Evolutionary conservation across 2,329 filamentous ascomycete genomes (phyloP), one percentile per base, ranked within the genome.

Genomic region (Alternaria conjuncta): DNA sequence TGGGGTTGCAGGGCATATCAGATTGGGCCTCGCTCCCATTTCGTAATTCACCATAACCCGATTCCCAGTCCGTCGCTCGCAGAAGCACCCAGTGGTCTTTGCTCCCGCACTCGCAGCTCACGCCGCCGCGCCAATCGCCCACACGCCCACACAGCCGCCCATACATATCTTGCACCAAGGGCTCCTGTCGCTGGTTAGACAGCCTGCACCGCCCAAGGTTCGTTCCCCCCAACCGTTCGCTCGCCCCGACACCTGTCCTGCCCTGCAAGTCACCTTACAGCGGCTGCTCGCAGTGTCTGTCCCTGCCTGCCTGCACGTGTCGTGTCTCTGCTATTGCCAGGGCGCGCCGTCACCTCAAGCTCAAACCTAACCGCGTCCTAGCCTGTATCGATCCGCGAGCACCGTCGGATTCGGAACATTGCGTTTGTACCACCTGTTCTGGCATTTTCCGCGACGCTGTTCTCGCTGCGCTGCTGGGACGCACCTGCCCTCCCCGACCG

Each of bases 211-310:
- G 28, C 25, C 28, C 60, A 47, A 61, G 57, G 60, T 55, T 61
- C 51, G 46, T 55, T 58, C 51, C n/a, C 45, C 55, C 30, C 60
- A 63, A 23, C 55, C 60, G 60, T 56, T 56, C 55, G 59, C 57
- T 45, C 53, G 50, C 45, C 55, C 57, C 65, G 36, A 41, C 36
- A 60, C 56, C 63, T 59, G 61, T 30, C 66, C 54, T 51, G 45
- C 28, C 54, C 41, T 59, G 63, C 69, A 65, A 66, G 64, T 61
- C 63, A 63, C 69, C 70, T 71, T 69, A 70, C 69, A 67, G 70
- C 70, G 69, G 66, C 59, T 68, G 67, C 63, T 58, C 61, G 58
- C 69, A 66, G 61, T 44, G 45, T 54, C 41, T 44, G 18, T 36
- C 12, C 36, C 49, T 50, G 43, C 43, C 49, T 50, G 43, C 43